Evolutionary conservation across 352 stramenopile genomes (phyloP).

Genomic region (Phytophthora hibernalis): DNA sequence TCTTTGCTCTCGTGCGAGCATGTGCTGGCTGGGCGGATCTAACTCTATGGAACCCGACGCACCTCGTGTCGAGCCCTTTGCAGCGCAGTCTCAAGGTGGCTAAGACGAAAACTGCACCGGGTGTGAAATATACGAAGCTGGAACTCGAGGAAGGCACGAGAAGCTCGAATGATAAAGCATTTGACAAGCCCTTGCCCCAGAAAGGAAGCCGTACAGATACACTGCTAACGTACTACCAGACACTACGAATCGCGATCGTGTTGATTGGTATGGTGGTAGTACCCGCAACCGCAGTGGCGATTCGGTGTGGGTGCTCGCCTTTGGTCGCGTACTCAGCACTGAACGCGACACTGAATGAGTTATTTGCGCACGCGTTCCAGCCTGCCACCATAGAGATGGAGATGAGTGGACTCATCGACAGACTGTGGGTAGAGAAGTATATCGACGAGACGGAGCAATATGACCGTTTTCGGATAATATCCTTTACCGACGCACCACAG

Average conservation of each 20-base stretch:
- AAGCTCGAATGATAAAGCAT: background rate
- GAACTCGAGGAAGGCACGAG: background rate
- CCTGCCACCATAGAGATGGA: constrained; percentile 2
- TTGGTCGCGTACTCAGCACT: constrained; percentile 35
- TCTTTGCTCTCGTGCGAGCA: constrained; percentile 2
- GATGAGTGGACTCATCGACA: background rate
- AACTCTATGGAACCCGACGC: constrained; percentile 13
- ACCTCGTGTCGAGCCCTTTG: background rate
- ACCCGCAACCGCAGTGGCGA: background rate
- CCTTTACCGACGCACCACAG: constrained; percentile 15
- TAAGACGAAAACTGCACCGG: no score
- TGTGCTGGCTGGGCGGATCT: constrained; percentile 9
- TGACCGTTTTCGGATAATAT: constrained; percentile 9
- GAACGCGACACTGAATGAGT: constrained; percentile 40
- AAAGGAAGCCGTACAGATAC: background rate
- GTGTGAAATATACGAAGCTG: constrained; percentile 6
- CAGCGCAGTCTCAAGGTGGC: no score
- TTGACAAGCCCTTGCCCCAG: background rate
- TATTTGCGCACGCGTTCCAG: constrained; percentile 24
- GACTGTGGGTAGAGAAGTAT: constrained; percentile 9
- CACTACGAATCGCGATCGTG: background rate
- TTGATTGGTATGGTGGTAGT: constrained; percentile 9
- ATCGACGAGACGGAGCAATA: constrained; percentile 4
- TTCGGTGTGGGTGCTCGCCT: constrained; percentile 14
- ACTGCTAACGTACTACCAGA: background rate